A percentile compares a stretch with the other conserved stretches of the same genome.
phyloP scores from a whole-genome alignment of 164 flowering plant genomes.

The Protea cynaroides region DNA sequence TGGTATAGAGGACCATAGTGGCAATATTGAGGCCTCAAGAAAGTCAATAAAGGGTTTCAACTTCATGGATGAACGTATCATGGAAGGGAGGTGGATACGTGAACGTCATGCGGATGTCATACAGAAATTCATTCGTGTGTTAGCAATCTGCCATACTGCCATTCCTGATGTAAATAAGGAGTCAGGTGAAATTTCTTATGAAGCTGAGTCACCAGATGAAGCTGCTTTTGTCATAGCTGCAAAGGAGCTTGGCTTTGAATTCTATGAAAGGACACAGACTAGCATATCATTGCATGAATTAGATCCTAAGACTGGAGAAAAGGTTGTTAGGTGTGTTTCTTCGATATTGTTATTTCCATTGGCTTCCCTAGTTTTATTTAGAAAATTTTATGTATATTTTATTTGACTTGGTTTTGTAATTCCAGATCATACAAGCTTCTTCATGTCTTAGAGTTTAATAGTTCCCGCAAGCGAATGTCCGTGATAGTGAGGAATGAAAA shows the following conservation, averaged over 20 bases:
- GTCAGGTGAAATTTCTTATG: slow-evolving; percentile 54
- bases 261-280: slow-evolving; percentile 63
- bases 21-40: slow-evolving; percentile 10
- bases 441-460: slow-evolving; percentile 73
- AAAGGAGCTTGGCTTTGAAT: slow-evolving; percentile 72
- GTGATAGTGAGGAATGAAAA: slow-evolving; percentile 64
- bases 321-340: slow-evolving; percentile 48
- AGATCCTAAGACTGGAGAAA: slow-evolving; percentile 38
- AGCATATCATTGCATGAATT: slow-evolving; percentile 60
- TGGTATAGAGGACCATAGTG: slow-evolving; percentile 13
- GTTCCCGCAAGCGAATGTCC: slow-evolving; percentile 88
- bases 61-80: slow-evolving; percentile 69
- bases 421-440: slow-evolving; percentile 70
- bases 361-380: slow-evolving; percentile 1
- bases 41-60: slow-evolving; percentile 68
- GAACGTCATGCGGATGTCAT: slow-evolving; percentile 52
- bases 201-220: slow-evolving; percentile 95
- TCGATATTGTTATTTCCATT: neutral
- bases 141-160: slow-evolving; percentile 81
- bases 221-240: slow-evolving; percentile 88
- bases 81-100: slow-evolving; percentile 73
- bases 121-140: slow-evolving; percentile 62
- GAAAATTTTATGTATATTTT: slow-evolving; percentile 1
- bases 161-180: slow-evolving; percentile 52
- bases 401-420: slow-evolving; percentile 9